Percentiles rank a stretch among this genome's conserved stretches.
phyloP scores from a whole-genome alignment of 768 basidiomycete genomes.

The Psilocybe cubensis region DNA sequence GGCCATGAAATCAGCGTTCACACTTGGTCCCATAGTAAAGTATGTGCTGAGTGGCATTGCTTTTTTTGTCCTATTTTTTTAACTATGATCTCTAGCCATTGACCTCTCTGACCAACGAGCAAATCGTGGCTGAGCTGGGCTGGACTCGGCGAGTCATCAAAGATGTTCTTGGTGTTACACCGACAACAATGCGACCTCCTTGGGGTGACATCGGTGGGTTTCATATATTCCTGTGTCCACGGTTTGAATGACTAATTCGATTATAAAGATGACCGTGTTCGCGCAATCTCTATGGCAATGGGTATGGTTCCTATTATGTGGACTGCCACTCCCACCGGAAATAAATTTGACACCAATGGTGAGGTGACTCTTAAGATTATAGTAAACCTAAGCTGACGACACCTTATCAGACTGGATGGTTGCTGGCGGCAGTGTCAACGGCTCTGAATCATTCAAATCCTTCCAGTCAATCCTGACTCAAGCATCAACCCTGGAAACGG shows the following conservation, averaged over 20 bases:
- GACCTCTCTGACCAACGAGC: constrained; percentile 73
- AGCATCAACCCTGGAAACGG: constrained; percentile 61
- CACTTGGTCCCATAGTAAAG: constrained; percentile 86
- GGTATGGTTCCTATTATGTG: constrained; percentile 91
- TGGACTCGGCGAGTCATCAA: constrained; percentile 91
- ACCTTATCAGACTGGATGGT: constrained; percentile 80
- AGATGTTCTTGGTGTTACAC: constrained; percentile 72
- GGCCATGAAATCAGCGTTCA: constrained; percentile 85
- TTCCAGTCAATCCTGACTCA: constrained; percentile 79
- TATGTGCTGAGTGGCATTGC: neutral
- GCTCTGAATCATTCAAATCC: constrained; percentile 63
- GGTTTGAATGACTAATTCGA: neutral
- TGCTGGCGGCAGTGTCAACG: constrained; percentile 71
- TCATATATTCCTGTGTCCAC: neutral
- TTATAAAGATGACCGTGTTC: constrained; percentile 86
- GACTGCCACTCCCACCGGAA: constrained; percentile 64
- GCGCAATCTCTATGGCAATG: constrained; percentile 90
- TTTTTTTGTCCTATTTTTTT: constrained; percentile 4
- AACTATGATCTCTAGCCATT: constrained; percentile 44
- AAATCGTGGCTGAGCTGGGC: constrained; percentile 92
- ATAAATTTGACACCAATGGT: constrained; percentile 77
- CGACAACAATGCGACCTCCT: constrained; percentile 79
- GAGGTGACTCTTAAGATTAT: constrained; percentile 7
- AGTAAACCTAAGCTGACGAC: neutral
- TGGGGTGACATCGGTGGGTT: constrained; percentile 75